Evolutionary conservation across 441 rosid genomes (phyloP).

Genomic region (Aleurites moluccanus): DNA sequence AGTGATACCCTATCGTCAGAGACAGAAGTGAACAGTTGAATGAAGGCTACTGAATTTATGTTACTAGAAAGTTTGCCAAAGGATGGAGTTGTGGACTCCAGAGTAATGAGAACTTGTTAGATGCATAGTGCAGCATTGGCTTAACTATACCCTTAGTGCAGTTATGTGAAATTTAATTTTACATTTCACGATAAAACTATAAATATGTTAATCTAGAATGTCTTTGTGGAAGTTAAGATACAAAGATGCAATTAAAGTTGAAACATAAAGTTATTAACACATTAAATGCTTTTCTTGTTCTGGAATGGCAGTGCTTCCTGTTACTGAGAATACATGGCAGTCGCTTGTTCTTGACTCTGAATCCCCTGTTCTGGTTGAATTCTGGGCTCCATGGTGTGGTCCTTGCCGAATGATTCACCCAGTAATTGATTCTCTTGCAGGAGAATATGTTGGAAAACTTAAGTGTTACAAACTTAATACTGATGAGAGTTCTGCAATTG

Average conservation of each 20-base stretch:
- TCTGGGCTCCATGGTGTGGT: slow-evolving; percentile 99
- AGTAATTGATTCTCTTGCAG: slow-evolving; percentile 67
- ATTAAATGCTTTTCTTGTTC: slow-evolving; percentile 13
- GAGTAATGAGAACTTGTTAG: too few relatives aligned
- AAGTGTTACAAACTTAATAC: slow-evolving; percentile 89
- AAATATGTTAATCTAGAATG: background rate
- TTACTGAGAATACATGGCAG: slow-evolving; percentile 71
- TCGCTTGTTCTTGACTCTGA: slow-evolving; percentile 68
- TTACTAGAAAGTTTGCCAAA: background rate
- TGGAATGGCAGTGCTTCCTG: slow-evolving; percentile 50
- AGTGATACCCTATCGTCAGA: background rate
- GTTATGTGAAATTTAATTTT: background rate
- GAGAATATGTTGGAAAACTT: slow-evolving; percentile 72
- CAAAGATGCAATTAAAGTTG: background rate
- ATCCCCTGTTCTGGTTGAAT: slow-evolving; percentile 72
- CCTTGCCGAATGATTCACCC: slow-evolving; percentile 97
- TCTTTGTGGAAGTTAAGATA: background rate
- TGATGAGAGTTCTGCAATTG: slow-evolving; percentile 73
- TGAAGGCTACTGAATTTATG: background rate
- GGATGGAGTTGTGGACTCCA: background rate
- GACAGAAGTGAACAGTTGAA: background rate
- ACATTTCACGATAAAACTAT: background rate
- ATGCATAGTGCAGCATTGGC: background rate
- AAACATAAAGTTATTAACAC: background rate
- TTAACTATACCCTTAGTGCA: background rate